Evolutionary conservation across 768 basidiomycete genomes (phyloP), one percentile per base, ranked within the genome.

Genomic region (Sarcodon sp.): DNA sequence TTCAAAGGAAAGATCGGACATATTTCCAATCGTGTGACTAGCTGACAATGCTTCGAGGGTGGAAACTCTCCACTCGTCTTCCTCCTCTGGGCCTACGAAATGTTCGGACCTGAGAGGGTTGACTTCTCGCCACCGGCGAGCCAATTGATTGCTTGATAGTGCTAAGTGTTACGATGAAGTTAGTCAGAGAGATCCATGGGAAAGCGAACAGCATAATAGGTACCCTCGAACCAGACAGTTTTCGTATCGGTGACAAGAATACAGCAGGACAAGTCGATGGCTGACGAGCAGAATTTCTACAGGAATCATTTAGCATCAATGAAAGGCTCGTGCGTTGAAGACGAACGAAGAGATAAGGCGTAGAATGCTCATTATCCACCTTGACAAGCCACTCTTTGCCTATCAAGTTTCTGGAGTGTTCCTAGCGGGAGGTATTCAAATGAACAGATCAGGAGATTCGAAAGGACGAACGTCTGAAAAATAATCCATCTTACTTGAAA

Each of bases 331-430:
- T 37, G 5, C 10, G 31, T 12, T 31, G n/a, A 32, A 36, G 43
- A 77, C 80, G 55, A 59, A 87, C 86, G 56, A 87, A 65, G 53
- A 88, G 73, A 63, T 87, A 87, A 33, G 84, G 79, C 1, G 69
- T 76, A 1, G 83, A 79, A 12, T 66, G 73, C 41, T 66, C 66
- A 35, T 67, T 66, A 57, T 87, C 79, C 45, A 72, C 66, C 60
- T 82, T 86, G 33, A 75, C 76, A 10, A 87, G 68, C 86, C 86
- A 88, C 61, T 87, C 83, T 59, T 79, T 83, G 48, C 65, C 65
- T 31, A 83, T 64, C 33, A 87, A 69, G 33, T 61, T 58, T 47
- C 76, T 77, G 33, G 71, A 66, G 48, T 77, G 69, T 44, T 77
- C 75, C 84, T 87, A 33, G 10, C 11, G 11, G 32, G 45, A 10